Evolutionary conservation across 768 basidiomycete species (phyloP).

Genomic region (Paxillus ammoniavirescens): DNA sequence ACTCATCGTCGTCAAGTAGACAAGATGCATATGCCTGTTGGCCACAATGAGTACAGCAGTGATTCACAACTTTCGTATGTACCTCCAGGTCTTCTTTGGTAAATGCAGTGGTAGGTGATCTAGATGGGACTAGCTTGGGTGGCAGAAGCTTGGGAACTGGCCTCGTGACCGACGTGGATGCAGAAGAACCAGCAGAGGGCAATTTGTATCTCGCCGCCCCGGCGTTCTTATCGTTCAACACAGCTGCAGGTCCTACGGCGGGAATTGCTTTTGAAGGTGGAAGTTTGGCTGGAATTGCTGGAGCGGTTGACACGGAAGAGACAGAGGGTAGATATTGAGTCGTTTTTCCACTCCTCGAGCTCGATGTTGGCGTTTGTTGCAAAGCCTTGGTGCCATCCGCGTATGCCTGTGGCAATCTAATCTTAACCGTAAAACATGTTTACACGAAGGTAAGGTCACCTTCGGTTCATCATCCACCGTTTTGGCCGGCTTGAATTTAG

Average conservation of each 20-base stretch:
- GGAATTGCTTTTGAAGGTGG: background rate
- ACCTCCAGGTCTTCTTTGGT: slow-evolving; percentile 24
- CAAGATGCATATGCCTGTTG: slow-evolving; percentile 36
- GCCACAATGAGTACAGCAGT: background rate
- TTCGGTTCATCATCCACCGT: slow-evolving; percentile 11
- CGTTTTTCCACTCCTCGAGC: background rate
- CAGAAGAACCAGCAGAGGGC: background rate
- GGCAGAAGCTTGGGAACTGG: background rate
- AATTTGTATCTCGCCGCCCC: background rate
- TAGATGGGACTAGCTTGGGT: background rate
- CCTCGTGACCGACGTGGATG: background rate
- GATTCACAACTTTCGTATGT: background rate
- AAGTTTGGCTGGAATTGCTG: background rate
- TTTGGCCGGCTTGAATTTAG: background rate
- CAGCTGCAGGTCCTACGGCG: background rate
- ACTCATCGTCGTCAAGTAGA: slow-evolving; percentile 35
- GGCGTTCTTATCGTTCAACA: background rate
- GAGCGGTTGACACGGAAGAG: background rate
- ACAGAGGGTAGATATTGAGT: background rate
- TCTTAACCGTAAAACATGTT: slow-evolving; percentile 5
- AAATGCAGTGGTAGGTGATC: background rate
- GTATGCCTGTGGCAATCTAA: slow-evolving; percentile 23
- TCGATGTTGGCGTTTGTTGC: background rate
- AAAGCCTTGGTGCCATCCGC: slow-evolving; percentile 23
- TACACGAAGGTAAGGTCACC: slow-evolving; percentile 14